A percentile compares a stretch with the other conserved stretches of the same genome.
These are phyloP conservation scores for Ceratocystis harringtonii DNA, from an alignment of 2,329 filamentous ascomycete genomes.

Conservation along the genomic window DNA sequence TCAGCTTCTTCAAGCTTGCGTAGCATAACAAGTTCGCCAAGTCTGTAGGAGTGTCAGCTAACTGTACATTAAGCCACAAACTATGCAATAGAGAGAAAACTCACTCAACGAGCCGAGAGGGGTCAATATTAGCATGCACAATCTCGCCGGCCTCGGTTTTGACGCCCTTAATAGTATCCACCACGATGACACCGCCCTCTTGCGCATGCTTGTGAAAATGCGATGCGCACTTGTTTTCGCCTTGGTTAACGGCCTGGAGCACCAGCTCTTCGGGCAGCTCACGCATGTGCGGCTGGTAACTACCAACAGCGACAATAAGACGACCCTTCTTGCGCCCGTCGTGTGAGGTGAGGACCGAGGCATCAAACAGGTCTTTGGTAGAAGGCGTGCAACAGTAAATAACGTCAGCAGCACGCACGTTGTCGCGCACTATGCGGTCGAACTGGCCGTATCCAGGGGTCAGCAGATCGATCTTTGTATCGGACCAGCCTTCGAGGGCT, in stretches of 20 bases:
- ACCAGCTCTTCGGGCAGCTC: slow-evolving; percentile 71
- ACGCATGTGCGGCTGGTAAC: slow-evolving; percentile 56
- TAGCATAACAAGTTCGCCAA: slow-evolving; percentile 64
- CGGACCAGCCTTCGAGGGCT: slow-evolving; percentile 44
- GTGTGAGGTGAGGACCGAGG: slow-evolving; percentile 52
- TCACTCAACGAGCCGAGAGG: slow-evolving; percentile 66
- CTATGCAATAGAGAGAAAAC: slow-evolving; percentile 20
- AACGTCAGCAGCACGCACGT: slow-evolving; percentile 58
- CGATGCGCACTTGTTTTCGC: slow-evolving; percentile 29
- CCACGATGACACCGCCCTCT: slow-evolving; percentile 52
- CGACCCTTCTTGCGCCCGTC: slow-evolving; percentile 56
- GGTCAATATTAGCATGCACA: slow-evolving; percentile 57
- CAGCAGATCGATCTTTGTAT: slow-evolving; percentile 51
- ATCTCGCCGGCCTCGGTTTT: slow-evolving; percentile 77
- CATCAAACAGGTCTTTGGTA: slow-evolving; percentile 59
- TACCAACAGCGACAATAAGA: slow-evolving; percentile 58
- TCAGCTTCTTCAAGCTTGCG: slow-evolving; percentile 22
- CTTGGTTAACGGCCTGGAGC: slow-evolving; percentile 39
- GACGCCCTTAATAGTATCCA: slow-evolving; percentile 65
- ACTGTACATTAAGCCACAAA: no score
- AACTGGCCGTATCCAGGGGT: slow-evolving; percentile 59
- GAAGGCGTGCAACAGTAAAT: slow-evolving; percentile 84
- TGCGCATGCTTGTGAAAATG: slow-evolving; percentile 53
- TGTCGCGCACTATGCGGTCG: slow-evolving; percentile 49
- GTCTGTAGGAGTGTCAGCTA: slow-evolving; percentile 24